A percentile compares a stretch with the other conserved stretches of the same genome.
Evolutionary conservation across 495 filamentous ascomycete genomes (phyloP).

Genomic region (Margaritispora aquatica): DNA sequence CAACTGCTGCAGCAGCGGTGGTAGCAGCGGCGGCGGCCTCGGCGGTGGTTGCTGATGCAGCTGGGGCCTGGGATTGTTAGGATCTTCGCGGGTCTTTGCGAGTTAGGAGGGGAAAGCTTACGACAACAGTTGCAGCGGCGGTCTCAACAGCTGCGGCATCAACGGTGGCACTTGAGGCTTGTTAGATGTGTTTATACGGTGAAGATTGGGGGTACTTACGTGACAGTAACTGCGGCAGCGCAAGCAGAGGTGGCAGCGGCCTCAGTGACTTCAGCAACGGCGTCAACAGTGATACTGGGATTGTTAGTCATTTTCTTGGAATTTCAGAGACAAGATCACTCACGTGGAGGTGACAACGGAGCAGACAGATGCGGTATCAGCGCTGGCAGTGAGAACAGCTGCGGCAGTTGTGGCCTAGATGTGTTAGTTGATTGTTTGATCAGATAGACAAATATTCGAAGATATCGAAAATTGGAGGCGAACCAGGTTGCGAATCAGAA

Average conservation of each 20-base stretch:
- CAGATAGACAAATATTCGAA: no score
- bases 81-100: no score
- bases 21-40: conserved; percentile 25
- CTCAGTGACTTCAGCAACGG: background rate
- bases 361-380: background rate
- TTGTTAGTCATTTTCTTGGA: background rate
- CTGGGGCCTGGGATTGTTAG: background rate
- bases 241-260: background rate
- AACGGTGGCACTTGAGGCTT: background rate
- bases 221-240: conserved; percentile 3
- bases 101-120: background rate
- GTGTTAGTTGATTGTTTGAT: no score
- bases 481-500: no score
- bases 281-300: background rate
- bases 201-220: background rate
- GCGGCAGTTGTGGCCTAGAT: background rate
- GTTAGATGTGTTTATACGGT: background rate
- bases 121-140: conserved; percentile 3
- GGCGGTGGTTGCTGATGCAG: conserved; percentile 5
- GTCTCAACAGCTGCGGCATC: background rate
- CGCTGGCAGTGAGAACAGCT: conserved; percentile 9
- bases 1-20: conserved; percentile 5
- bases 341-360: background rate
- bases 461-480: no score
- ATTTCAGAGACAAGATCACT: background rate